Evolutionary conservation across 2,329 filamentous ascomycete genomes (phyloP).

Genomic region (Cladophialophora psammophila): DNA sequence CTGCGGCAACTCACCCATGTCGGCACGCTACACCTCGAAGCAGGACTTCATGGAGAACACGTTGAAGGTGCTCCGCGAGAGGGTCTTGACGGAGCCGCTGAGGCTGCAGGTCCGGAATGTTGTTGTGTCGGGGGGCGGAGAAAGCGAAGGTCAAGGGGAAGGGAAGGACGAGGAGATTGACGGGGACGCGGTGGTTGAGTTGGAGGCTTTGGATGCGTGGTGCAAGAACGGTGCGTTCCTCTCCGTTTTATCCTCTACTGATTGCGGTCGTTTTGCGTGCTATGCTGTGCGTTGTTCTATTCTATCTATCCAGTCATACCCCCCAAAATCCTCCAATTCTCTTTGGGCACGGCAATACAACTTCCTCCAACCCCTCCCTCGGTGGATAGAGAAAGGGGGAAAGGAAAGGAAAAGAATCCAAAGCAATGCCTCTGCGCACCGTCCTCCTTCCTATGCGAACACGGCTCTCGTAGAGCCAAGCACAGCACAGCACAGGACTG

Average conservation of each 20-base stretch:
- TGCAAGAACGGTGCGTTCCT: constrained; percentile 25
- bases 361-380: too few species aligned
- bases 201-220: constrained; percentile 26
- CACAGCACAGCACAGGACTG: too few species aligned
- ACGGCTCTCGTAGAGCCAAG: too few species aligned
- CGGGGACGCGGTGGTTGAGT: constrained; percentile 24
- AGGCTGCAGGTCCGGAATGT: constrained; percentile 13
- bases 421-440: too few species aligned
- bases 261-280: too few species aligned
- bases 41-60: constrained; percentile 28
- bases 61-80: constrained; percentile 23
- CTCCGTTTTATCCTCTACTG: background rate
- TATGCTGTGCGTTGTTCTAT: background rate
- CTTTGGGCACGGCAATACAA: too few species aligned
- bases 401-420: too few species aligned
- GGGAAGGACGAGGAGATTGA: constrained; percentile 5
- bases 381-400: too few species aligned
- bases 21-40: constrained; percentile 22
- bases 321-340: too few species aligned
- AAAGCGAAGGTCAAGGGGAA: background rate
- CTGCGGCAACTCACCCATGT: constrained; percentile 28
- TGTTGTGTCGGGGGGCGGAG: background rate
- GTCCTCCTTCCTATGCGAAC: too few species aligned
- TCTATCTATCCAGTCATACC: background rate
- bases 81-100: constrained; percentile 21